Evolutionary conservation across 192 early-diverging fungal genomes (phyloP).

Genomic region (Piromyces finnis): DNA sequence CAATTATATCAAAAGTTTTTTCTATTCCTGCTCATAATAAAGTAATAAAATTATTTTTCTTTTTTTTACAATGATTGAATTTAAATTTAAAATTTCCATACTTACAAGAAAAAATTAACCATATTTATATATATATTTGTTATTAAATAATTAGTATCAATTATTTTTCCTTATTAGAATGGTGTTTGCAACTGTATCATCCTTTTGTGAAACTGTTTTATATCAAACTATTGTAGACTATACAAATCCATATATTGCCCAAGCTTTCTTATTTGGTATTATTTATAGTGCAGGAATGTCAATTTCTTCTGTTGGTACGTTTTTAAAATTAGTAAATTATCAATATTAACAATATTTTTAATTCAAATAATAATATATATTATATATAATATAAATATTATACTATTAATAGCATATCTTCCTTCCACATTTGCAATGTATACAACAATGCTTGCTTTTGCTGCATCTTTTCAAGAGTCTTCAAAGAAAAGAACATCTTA

Average conservation of each 20-base stretch:
- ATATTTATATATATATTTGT: no score
- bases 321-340: no score
- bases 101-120: no score
- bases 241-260: slow-evolving; percentile 44
- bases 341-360: no score
- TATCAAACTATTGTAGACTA: slow-evolving; percentile 37
- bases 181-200: slow-evolving; percentile 34
- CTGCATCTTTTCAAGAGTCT: slow-evolving; percentile 39
- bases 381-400: neutral
- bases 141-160: slow-evolving; percentile 20
- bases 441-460: slow-evolving; percentile 52
- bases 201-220: slow-evolving; percentile 50
- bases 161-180: slow-evolving; percentile 60
- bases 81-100: neutral
- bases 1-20: slow-evolving; percentile 17
- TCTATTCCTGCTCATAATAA: slow-evolving; percentile 18
- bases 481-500: slow-evolving; percentile 24
- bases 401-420: slow-evolving; percentile 34
- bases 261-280: slow-evolving; percentile 41
- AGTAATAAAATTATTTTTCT: slow-evolving; percentile 6
- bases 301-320: slow-evolving; percentile 52
- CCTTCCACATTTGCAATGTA: slow-evolving; percentile 92
- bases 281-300: slow-evolving; percentile 70
- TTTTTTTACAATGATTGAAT: neutral
- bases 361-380: no score